These are phyloP conservation scores for Apiospora marii DNA, from an alignment of 2,329 filamentous ascomycete genomes.

Conservation along the genomic window DNA sequence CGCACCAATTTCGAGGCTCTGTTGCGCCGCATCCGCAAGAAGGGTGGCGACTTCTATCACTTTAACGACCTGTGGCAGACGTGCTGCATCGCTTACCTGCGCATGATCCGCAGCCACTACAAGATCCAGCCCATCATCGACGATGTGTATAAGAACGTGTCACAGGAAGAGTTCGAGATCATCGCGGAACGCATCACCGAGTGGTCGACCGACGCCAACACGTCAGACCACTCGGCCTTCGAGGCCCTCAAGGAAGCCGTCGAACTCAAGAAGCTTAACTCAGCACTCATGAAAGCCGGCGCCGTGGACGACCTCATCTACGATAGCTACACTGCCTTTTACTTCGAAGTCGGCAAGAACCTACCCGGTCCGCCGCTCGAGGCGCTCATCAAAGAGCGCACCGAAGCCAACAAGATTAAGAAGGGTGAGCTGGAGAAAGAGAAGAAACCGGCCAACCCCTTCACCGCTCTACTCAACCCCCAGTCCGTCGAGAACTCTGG, in stretches of 20 bases:
- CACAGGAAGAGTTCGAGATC: slow-evolving; percentile 65
- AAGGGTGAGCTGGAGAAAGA: slow-evolving; percentile 44
- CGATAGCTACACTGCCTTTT: slow-evolving; percentile 85
- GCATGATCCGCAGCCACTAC: slow-evolving; percentile 59
- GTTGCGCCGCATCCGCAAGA: slow-evolving; percentile 80
- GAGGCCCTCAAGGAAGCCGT: slow-evolving; percentile 65
- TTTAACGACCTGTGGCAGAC: slow-evolving; percentile 67
- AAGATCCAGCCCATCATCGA: slow-evolving; percentile 55
- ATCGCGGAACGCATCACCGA: slow-evolving; percentile 61
- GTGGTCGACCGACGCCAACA: slow-evolving; percentile 48
- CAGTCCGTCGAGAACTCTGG: slow-evolving; percentile 49
- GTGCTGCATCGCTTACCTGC: slow-evolving; percentile 61
- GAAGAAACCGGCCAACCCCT: slow-evolving; percentile 44
- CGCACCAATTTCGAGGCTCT: slow-evolving; percentile 79
- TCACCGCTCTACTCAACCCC: slow-evolving; percentile 53
- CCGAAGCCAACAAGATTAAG: slow-evolving; percentile 45
- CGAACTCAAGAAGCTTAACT: slow-evolving; percentile 77
- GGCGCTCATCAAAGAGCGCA: slow-evolving; percentile 54
- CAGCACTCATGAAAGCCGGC: slow-evolving; percentile 83
- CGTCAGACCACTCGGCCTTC: slow-evolving; percentile 52
- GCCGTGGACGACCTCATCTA: slow-evolving; percentile 93
- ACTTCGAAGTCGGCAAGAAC: slow-evolving; percentile 69
- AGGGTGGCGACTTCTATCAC: slow-evolving; percentile 77
- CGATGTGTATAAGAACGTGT: slow-evolving; percentile 63
- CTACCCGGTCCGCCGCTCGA: slow-evolving; percentile 61